phyloP scores from a whole-genome alignment of 139 green algal genomes.

The Auxenochlorella pyrenoidosa region DNA sequence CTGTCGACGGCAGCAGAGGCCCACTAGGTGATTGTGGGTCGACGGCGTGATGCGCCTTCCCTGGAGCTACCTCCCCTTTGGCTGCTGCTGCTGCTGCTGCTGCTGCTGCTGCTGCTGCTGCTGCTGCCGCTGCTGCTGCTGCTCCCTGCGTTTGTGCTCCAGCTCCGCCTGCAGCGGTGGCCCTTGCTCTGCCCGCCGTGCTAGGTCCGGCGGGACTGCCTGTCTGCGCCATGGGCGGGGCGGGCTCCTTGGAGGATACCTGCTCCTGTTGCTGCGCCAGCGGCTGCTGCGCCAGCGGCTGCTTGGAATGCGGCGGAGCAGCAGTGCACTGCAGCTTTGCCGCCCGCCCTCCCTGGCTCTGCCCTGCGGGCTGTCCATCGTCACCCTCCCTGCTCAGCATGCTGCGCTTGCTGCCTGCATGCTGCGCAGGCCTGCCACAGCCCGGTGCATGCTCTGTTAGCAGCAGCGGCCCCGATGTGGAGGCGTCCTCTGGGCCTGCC shows the following conservation, averaged over 20 bases:
- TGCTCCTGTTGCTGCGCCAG: not conserved
- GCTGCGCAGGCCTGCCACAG: not conserved
- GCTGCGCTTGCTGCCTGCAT: not conserved
- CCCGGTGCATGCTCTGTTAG: not conserved
- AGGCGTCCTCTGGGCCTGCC: not conserved
- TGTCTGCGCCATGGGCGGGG: not conserved
- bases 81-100: not conserved
- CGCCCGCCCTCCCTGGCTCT: no score
- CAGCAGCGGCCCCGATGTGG: no score
- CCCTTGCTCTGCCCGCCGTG: not conserved
- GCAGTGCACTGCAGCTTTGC: not conserved
- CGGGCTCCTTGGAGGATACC: no score
- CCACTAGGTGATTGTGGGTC: no score
- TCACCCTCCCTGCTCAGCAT: not conserved
- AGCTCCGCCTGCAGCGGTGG: not conserved
- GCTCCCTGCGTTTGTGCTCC: no score
- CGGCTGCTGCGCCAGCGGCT: no score
- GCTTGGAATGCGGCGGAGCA: not conserved
- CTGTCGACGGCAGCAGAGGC: not conserved
- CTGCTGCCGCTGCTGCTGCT: not conserved
- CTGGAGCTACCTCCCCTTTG: not conserved
- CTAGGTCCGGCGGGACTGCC: not conserved
- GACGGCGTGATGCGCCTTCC: no score
- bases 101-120: not conserved
- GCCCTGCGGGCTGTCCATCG: no score